These are phyloP conservation scores for Aspergillus haitiensis DNA, from an alignment of 495 filamentous ascomycete species.

Conservation along the genomic window DNA sequence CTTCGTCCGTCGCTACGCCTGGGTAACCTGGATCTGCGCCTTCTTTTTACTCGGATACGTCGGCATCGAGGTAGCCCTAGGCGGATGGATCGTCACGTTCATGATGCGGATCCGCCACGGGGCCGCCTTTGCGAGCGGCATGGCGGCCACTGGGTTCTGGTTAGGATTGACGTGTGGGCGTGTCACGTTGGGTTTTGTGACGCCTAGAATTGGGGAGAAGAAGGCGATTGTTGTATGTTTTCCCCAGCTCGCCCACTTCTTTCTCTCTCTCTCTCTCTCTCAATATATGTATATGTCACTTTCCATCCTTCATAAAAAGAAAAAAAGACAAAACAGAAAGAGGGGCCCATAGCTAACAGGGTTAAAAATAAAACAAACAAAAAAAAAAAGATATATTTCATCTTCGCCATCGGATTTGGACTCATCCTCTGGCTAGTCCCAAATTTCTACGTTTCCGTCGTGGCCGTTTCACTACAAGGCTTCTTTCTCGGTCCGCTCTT, in stretches of 20 bases:
- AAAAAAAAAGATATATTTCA: constrained; percentile 16
- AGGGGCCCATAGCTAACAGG: too few species aligned
- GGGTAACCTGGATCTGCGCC: constrained; percentile 74
- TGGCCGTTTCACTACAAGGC: constrained; percentile 61
- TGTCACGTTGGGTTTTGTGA: constrained; percentile 62
- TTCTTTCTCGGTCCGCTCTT: constrained; percentile 63
- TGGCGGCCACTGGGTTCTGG: constrained; percentile 68
- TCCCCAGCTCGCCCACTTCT: not conserved
- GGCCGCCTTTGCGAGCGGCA: constrained; percentile 55
- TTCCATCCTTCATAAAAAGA: not conserved
- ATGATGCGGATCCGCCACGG: constrained; percentile 61
- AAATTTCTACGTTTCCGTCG: constrained; percentile 61
- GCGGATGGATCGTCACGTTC: constrained; percentile 68
- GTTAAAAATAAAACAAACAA: not conserved
- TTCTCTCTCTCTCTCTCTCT: not conserved
- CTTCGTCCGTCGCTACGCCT: constrained; percentile 41
- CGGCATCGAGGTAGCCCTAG: constrained; percentile 80
- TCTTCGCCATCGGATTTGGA: constrained; percentile 40
- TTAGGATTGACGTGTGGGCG: constrained; percentile 63
- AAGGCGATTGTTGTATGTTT: constrained; percentile 51
- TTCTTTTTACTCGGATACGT: constrained; percentile 79
- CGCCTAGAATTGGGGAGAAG: constrained; percentile 60
- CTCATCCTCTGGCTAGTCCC: constrained; percentile 62
- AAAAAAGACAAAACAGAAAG: too few species aligned
- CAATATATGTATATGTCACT: not conserved